phyloP scores from a whole-genome alignment of 306 rosid genomes.

The Oemleria cerasiformis region DNA sequence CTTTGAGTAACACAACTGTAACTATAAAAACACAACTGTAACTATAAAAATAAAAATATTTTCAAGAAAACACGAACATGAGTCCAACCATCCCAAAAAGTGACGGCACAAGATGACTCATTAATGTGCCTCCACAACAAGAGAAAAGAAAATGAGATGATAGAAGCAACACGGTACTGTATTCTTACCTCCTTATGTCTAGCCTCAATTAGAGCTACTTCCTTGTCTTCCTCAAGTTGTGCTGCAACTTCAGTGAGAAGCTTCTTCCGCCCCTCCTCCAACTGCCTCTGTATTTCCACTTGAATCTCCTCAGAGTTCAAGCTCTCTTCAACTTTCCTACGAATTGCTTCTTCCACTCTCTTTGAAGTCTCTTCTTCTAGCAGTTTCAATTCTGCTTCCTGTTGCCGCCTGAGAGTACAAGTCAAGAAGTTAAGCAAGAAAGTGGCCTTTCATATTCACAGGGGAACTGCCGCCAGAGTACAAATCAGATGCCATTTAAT shows the following conservation, averaged over 20 bases:
- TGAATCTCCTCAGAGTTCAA: too few species aligned
- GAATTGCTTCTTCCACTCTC: too few species aligned
- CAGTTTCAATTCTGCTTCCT: too few species aligned
- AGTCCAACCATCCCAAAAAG: background rate
- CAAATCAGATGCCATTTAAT: constrained; percentile 26
- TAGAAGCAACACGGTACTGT: background rate
- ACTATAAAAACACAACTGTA: background rate
- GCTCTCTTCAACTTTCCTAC: too few species aligned
- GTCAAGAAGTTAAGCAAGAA: constrained; percentile 35
- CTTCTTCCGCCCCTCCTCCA: constrained; percentile 72
- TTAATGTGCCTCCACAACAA: background rate
- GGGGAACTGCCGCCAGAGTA: constrained; percentile 28
- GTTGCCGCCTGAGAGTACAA: too few species aligned
- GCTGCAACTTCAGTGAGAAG: constrained; percentile 68
- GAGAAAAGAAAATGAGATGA: background rate
- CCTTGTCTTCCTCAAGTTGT: constrained; percentile 85
- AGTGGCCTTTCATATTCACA: constrained; percentile 31
- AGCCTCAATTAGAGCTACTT: constrained; percentile 78
- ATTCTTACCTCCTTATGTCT: constrained; percentile 78
- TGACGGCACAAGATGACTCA: background rate
- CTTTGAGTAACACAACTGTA: too few species aligned
- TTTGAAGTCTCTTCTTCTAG: too few species aligned
- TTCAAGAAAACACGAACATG: background rate
- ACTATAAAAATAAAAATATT: background rate
- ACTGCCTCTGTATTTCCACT: constrained; percentile 55